Base-by-base conservation (phyloP, 441 rosid genomes). In the Hura crepitans region DNA sequence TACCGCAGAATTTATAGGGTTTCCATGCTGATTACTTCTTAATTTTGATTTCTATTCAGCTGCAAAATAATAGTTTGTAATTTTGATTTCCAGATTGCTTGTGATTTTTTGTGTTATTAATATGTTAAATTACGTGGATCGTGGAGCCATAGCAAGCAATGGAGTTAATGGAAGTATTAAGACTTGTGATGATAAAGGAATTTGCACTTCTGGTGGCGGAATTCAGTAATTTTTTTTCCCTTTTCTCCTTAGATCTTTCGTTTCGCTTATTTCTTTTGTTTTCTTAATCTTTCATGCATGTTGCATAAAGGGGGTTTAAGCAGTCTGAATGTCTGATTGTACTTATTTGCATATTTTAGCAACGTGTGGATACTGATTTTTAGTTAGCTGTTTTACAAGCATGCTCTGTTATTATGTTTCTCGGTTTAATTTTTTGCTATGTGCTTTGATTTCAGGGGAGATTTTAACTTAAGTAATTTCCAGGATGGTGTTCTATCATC, bases 81-180 rank as follows among this genome's bases (percentile, higher is more conserved):
- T 33, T 11, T 18, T 49, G 23, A 5, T n/a, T 10, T 74, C 76
- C 89, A 95, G 98, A 92, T 81, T 95, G 71, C 90, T 95, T 53
- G 43, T 81, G 47, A 81, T 90, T 61, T 95, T 95, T 81, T 95
- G 99, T 74, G 79, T 88, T 56, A 83, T 95, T 79, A 95, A 95
- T 80, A 66, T 92, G 85, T 61, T 92, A 51, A 95, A 88, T 71
- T 95, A 95, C 66, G 75, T 95, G 64, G 99, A 95, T 81, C 88
- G 99, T 58, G 99, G 99, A 68, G 81, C 97, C 35, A 95, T 95
- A 30, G 98, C 97, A 15, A 95, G 99, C 80, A 95, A 95, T 71
- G 99, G 99, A 74, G 89, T 95, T 61, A 92, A 95, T 74, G 99
- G 99, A 39, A 89, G 93, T 73, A 85, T 51, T 33, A 74, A 73